Evolutionary conservation across 495 filamentous ascomycete genomes (phyloP).

Genomic region (Penicillium goetzii): DNA sequence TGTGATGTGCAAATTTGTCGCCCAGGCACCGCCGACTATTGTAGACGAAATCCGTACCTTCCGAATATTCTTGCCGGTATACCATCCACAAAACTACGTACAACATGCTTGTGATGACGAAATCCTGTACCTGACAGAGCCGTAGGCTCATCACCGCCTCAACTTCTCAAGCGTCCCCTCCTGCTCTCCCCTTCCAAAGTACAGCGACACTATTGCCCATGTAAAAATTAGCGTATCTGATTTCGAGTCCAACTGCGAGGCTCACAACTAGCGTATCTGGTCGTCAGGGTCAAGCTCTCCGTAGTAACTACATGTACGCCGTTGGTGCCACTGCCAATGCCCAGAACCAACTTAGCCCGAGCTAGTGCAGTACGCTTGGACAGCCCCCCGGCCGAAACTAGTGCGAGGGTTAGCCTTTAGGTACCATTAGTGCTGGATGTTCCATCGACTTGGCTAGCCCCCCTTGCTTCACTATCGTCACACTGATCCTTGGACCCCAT

Average conservation of each 20-base stretch:
- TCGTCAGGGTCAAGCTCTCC: constrained; percentile 2
- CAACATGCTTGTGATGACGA: background rate
- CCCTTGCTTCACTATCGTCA: constrained; percentile 33
- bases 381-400: background rate
- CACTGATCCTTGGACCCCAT: constrained; percentile 27
- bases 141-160: background rate
- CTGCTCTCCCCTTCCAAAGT: background rate
- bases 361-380: constrained; percentile 8
- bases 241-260: constrained; percentile 14
- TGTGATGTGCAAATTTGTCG: background rate
- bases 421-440: constrained; percentile 6
- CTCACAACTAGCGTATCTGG: constrained; percentile 20
- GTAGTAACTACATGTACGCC: too few relatives aligned
- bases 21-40: background rate
- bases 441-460: constrained; percentile 24
- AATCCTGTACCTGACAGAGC: background rate
- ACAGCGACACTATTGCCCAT: constrained; percentile 1
- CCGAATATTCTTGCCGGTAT: background rate
- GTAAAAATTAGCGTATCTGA: background rate
- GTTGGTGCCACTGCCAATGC: too few relatives aligned
- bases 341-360: background rate
- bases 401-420: background rate
- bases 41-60: background rate
- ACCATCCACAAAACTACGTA: background rate
- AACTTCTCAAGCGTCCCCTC: background rate